Base-by-base conservation (phyloP, 1,139 yeast species). In the Diutina siamensis region DNA sequence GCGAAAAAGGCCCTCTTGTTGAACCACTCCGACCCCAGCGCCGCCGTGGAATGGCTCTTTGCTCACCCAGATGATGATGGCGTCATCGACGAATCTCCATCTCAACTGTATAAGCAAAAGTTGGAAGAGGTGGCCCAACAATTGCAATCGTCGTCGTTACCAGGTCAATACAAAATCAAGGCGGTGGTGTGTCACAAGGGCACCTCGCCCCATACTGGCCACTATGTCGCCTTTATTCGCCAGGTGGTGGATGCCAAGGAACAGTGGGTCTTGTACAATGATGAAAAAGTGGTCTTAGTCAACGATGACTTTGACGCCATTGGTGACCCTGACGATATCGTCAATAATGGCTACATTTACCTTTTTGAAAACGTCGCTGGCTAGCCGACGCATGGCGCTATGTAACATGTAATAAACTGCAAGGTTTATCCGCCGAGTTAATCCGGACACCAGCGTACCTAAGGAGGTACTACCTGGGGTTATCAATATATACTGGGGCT, bases 141-240 rank as follows among this genome's bases (percentile, higher is more conserved):
- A n/a, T n/a, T n/a, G n/a, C n/a, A n/a, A n/a, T n/a, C n/a, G n/a
- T n/a, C n/a, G n/a, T n/a, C n/a, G n/a, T n/a, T n/a, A n/a, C n/a
- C n/a, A 7, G 40, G 59, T 50, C 55, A 34, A n/a, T 92, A 84
- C 57, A 55, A 57, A 15, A 63, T 92, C 42, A 72, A 76, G 47
- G 85, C 87, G 0, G 85, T 87, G 9, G 74, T 92, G 20, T 89
- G 97, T 58, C 99, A 92, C 61, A 92, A 92, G 60, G 99, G 99
- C 10, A 72, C 83, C 1, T 86, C 96, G 18, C 86, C 92, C 1
- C 97, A 92, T 51, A 87, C 97, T 0, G 98, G 98, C 0, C 99
- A 92, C 61, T 92, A 92, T 59, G 97, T 94, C 36, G 89, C 83
- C 0, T 92, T 84, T 56, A 70, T 88, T 44, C 76, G 76, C 52